These are phyloP conservation scores for button mushroom (Agaricus bisporus) DNA, from an alignment of 768 basidiomycete genomes.

Conservation along the genomic window DNA sequence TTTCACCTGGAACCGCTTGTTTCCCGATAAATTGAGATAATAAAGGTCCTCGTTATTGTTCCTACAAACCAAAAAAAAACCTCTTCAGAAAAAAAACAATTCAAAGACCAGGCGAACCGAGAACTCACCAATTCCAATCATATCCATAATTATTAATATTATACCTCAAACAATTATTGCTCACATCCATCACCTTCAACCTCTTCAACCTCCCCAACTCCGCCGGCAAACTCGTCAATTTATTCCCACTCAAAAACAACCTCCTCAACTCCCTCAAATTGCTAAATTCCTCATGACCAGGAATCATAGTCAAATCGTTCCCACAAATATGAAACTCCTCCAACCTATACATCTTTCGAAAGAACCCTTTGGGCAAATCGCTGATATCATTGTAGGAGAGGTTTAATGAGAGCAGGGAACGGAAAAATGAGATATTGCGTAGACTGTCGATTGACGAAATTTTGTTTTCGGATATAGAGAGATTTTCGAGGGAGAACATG, in stretches of 20 bases:
- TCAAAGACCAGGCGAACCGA: not conserved
- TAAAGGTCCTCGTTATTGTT: constrained; percentile 92
- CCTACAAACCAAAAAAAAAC: constrained; percentile 39
- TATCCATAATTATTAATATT: constrained; percentile 98
- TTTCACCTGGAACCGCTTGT: constrained; percentile 94
- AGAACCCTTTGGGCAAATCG: constrained; percentile 75
- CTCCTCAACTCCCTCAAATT: constrained; percentile 60
- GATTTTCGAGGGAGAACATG: constrained; percentile 68
- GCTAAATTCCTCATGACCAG: constrained; percentile 76
- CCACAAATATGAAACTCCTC: constrained; percentile 91
- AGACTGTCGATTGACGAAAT: constrained; percentile 66
- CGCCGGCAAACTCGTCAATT: constrained; percentile 84
- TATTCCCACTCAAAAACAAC: constrained; percentile 91
- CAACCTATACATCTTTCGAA: constrained; percentile 62
- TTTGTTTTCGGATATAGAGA: constrained; percentile 89
- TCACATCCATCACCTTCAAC: constrained; percentile 82
- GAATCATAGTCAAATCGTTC: constrained; percentile 87
- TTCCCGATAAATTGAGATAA: constrained; percentile 96
- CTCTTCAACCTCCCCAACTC: constrained; percentile 81
- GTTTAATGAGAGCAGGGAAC: constrained; percentile 72
- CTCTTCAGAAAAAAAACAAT: not conserved
- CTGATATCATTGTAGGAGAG: constrained; percentile 93
- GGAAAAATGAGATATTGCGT: constrained; percentile 1
- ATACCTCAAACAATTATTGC: constrained; percentile 91
- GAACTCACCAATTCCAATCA: constrained; percentile 94